Percentiles rank a stretch among this genome's conserved stretches.
Evolutionary conservation across 768 basidiomycete species (phyloP).

Genomic region (Dioszegia hungarica): DNA sequence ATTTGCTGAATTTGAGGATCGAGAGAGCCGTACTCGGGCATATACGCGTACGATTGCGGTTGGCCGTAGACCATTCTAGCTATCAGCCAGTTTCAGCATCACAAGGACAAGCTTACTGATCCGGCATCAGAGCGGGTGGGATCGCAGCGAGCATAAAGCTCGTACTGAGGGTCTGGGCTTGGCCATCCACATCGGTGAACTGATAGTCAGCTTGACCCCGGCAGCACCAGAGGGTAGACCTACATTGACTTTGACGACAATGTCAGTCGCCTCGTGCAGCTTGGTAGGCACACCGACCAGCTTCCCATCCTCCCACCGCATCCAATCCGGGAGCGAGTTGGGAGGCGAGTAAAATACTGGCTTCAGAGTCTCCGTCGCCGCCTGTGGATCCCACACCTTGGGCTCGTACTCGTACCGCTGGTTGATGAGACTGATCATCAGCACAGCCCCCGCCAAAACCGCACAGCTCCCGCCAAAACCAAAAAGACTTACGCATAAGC

Average conservation of each 20-base stretch:
- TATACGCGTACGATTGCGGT: not conserved
- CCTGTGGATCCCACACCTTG: conserved; percentile 94
- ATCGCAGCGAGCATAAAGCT: conserved; percentile 18
- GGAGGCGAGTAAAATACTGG: conserved; percentile 75
- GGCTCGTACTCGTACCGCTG: conserved; percentile 85
- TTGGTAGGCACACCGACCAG: conserved; percentile 74
- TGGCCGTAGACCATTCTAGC: not conserved
- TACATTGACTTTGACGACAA: conserved; percentile 65
- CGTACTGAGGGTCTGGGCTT: conserved; percentile 9
- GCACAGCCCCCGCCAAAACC: no score
- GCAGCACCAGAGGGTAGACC: not conserved
- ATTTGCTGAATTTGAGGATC: not conserved
- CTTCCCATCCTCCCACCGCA: conserved; percentile 74
- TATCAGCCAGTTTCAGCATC: not conserved
- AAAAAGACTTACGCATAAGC: conserved; percentile 57
- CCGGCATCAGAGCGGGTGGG: conserved; percentile 3
- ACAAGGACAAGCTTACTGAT: conserved; percentile 3
- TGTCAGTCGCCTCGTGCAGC: conserved; percentile 68
- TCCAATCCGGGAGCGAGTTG: conserved; percentile 67
- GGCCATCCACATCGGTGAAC: conserved; percentile 16
- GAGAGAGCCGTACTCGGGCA: not conserved
- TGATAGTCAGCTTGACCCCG: not conserved
- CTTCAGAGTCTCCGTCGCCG: conserved; percentile 69
- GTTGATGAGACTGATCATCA: conserved; percentile 34
- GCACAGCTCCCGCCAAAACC: no score